Evolutionary conservation across 345 rosid genomes (phyloP).

Genomic region (Pistacia integerrima): DNA sequence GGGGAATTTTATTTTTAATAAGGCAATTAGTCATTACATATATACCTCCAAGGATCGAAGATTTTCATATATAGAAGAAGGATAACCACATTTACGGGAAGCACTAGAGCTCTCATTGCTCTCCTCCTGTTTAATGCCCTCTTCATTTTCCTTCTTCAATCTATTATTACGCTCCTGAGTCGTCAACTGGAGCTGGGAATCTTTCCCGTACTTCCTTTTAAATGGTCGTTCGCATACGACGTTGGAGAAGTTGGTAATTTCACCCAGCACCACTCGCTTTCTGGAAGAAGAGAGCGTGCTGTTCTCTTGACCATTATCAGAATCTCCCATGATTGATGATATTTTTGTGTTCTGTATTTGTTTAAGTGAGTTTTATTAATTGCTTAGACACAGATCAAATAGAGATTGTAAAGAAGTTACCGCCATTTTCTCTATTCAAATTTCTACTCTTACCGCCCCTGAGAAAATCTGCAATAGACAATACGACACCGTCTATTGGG

Average conservation of each 20-base stretch:
- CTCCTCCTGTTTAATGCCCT: not conserved
- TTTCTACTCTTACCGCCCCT: too few species aligned
- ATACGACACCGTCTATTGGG: too few species aligned
- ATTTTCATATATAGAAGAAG: conserved; percentile 28
- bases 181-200: not conserved
- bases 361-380: not conserved
- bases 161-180: not conserved
- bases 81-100: conserved; percentile 12
- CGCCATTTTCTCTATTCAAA: too few species aligned
- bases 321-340: not conserved
- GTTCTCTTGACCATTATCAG: conserved; percentile 15
- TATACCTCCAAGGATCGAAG: conserved; percentile 36
- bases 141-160: not conserved
- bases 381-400: too few species aligned
- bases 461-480: too few species aligned
- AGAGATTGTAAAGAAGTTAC: too few species aligned
- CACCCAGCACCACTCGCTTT: conserved; percentile 31
- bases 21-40: not conserved
- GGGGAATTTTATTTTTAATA: too few species aligned
- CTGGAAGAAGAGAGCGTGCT: not conserved
- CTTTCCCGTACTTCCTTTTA: conserved; percentile 1
- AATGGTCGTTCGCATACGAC: not conserved
- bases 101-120: conserved; percentile 14
- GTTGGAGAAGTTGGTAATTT: conserved; percentile 23
- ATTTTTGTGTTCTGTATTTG: not conserved